Percentiles rank a stretch among this genome's conserved stretches.
Conservation (phyloP, 208 protist genomes). For the Acanthamoeba triangularis region DNA sequence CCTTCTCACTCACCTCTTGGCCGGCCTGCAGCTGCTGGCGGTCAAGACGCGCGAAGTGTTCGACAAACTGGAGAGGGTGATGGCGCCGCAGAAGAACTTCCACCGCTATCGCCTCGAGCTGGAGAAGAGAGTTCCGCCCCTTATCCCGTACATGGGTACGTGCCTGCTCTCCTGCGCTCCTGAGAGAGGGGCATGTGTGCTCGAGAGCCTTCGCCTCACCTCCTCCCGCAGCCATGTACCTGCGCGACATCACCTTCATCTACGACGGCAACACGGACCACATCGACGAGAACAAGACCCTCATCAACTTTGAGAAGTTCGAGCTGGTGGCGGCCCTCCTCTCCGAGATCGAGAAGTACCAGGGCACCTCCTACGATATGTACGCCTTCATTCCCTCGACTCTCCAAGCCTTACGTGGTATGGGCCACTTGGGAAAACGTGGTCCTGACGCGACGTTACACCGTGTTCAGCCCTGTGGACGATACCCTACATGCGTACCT, state of each 20-base stretch:
- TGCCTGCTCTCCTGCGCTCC: background rate
- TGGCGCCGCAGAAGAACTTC: constrained; percentile 70
- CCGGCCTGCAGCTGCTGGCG: background rate
- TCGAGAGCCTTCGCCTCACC: background rate
- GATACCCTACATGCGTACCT: constrained; percentile 31
- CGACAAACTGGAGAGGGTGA: constrained; percentile 55
- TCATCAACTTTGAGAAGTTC: constrained; percentile 77
- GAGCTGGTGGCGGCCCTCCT: constrained; percentile 48
- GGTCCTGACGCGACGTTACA: background rate
- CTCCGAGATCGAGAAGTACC: constrained; percentile 43
- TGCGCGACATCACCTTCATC: constrained; percentile 73
- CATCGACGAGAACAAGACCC: constrained; percentile 8
- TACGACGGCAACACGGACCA: constrained; percentile 78
- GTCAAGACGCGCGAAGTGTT: constrained; percentile 45
- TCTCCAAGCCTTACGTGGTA: background rate
- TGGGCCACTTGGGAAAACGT: background rate
- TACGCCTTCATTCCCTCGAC: background rate
- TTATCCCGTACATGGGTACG: constrained; percentile 54
- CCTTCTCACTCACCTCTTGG: background rate
- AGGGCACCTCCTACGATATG: constrained; percentile 9
- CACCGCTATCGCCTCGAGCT: constrained; percentile 31
- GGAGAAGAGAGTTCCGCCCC: constrained; percentile 17
- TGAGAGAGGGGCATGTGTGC: background rate
- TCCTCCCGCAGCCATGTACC: constrained; percentile 11
- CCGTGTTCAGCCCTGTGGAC: background rate